Conservation (phyloP, 768 basidiomycete species). For the Boletus eberwhitei region DNA sequence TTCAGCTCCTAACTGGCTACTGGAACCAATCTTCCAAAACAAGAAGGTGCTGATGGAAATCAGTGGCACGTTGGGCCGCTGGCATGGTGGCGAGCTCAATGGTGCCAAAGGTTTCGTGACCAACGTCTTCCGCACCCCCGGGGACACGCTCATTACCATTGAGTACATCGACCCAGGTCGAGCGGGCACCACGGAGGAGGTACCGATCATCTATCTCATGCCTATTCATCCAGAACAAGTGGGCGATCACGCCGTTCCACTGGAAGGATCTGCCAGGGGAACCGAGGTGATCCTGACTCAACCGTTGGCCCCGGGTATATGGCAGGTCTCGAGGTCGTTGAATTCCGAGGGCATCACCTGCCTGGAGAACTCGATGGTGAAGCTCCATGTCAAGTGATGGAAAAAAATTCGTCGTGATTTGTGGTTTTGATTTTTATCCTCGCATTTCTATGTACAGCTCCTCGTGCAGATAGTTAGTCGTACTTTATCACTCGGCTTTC, state of each 20-base stretch:
- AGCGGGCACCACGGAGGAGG: conserved; percentile 34
- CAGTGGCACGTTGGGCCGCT: conserved; percentile 20
- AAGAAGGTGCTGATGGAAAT: conserved; percentile 32
- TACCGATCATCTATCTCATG: conserved; percentile 40
- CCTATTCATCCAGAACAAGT: conserved; percentile 38
- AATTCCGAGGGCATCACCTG: conserved; percentile 8
- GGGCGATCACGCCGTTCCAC: conserved; percentile 49
- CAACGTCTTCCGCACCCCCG: conserved; percentile 23
- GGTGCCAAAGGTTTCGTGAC: conserved; percentile 28
- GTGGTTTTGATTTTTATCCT: not conserved
- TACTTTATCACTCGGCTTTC: conserved; percentile 6
- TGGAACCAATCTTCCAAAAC: conserved; percentile 25
- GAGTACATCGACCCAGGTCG: conserved; percentile 31
- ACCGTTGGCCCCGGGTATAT: conserved; percentile 27
- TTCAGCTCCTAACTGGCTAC: conserved; percentile 26
- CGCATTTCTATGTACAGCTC: conserved; percentile 5
- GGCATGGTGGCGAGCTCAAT: conserved; percentile 30
- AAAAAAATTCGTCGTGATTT: not conserved
- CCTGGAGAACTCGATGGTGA: conserved; percentile 25
- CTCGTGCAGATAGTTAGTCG: not conserved
- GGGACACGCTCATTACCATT: conserved; percentile 29
- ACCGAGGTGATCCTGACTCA: conserved; percentile 44
- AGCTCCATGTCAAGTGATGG: conserved; percentile 21
- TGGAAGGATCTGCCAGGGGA: conserved; percentile 44
- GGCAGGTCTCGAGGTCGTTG: conserved; percentile 23